Evolutionary conservation across 1,284 basidiomycete species (phyloP), one percentile per base, ranked within the genome.

Genomic region (Golubevia sp.): DNA sequence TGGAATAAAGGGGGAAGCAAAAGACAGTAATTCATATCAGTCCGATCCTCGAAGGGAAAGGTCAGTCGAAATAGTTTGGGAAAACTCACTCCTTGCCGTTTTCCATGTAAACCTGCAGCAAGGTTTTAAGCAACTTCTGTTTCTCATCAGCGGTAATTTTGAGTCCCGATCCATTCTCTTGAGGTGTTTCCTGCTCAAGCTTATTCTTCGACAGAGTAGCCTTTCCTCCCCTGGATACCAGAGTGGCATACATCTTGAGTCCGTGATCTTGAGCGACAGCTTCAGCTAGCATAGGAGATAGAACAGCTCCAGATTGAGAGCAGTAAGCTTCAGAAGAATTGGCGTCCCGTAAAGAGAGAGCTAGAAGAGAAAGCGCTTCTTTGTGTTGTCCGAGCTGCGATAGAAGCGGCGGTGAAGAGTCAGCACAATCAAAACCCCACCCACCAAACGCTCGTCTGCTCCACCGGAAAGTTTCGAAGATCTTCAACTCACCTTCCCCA

Each of bases 251-350:
- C 0, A 69, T 66, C 20, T 52, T 54, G 3, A 62, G 25, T 13
- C 51, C 63, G 20, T 55, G 44, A 13, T 73, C 70, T 18, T 66
- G 50, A n/a, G 70, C 70, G 3, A 78, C 56, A 15, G 58, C 61
- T 7, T 61, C 49, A 18, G 75, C 70, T 13, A 70, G 57, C 62
- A 70, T 69, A 3, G 72, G 67, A 20, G 70, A 66, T 5, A 80
- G 59, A 26, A 76, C 71, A 23, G 64, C 65, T 18, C 75, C 73
- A 25, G 65, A 68, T 30, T 79, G 70, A 23, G 63, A 62, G 56
- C 77, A 81, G 58, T 77, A 76, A 5, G 68, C 67, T 61, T 81
- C 77, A 4, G 77, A 68, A 18, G 75, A 71, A 56, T 68, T 71
- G 26, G 70, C 67, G 26, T 81, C 78, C 13, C 69, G 55, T 13